Percentiles rank a stretch among this genome's conserved stretches.
phyloP scores from a whole-genome alignment of 164 flowering plant genomes.

The Cinnamomum chago region DNA sequence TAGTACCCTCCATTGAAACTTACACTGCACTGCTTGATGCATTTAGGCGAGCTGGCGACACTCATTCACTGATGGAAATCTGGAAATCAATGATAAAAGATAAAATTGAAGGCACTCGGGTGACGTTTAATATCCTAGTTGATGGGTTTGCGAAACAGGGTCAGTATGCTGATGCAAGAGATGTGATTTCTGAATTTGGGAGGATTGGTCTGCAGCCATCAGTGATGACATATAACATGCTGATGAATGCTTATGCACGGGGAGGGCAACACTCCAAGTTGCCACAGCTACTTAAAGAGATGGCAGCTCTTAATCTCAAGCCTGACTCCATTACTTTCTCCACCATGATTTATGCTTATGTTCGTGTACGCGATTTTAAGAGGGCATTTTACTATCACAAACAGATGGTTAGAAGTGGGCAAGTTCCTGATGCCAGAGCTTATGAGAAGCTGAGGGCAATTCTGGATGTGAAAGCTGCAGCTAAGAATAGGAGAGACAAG shows the following conservation, averaged over 20 bases:
- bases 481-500: constrained; percentile 66
- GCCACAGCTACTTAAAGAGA: constrained; percentile 85
- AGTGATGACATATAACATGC: constrained; percentile 88
- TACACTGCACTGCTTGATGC: constrained; percentile 88
- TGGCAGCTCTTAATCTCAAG: constrained; percentile 63
- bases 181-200: constrained; percentile 75
- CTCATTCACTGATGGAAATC: constrained; percentile 52
- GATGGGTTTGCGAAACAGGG: constrained; percentile 97
- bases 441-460: constrained; percentile 74
- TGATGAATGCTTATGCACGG: constrained; percentile 91
- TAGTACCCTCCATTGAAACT: constrained; percentile 77
- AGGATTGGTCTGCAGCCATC: constrained; percentile 72
- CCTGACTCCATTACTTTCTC: constrained; percentile 84
- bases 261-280: constrained; percentile 80
- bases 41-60: constrained; percentile 82
- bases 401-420: constrained; percentile 73
- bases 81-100: constrained; percentile 77
- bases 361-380: constrained; percentile 85
- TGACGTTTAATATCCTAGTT: constrained; percentile 76
- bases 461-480: constrained; percentile 68
- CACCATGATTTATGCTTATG: constrained; percentile 86
- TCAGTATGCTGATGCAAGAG: constrained; percentile 71
- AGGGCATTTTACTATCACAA: constrained; percentile 89
- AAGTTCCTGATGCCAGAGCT: constrained; percentile 69
- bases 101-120: constrained; percentile 65